Evolutionary conservation across 805 yeast genomes (phyloP), one percentile per base, ranked within the genome.

Genomic region (Debaryomyces prosopidis): DNA sequence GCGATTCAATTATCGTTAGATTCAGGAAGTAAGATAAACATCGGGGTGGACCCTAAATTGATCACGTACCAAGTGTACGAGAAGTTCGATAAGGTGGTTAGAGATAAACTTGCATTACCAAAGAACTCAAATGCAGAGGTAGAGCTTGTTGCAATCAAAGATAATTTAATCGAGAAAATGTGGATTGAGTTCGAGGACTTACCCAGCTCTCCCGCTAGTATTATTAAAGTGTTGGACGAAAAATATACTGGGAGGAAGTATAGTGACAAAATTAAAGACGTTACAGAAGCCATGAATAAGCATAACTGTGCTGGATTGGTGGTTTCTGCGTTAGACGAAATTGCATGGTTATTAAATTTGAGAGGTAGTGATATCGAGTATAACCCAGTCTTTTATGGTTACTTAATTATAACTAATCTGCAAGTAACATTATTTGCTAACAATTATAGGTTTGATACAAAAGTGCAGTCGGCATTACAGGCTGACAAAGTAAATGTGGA

Each of bases 151-250:
- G 67, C 82, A 0, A 65, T 77, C n/a, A 58, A 61, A 44, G 76
- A 71, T 12, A 92, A 92, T 61, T 72, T 94, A 53, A 70, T 94
- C 26, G 97, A 89, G 55, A 55, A 58, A 19, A 83, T 90, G 15
- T 90, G 96, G 96, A 68, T 69, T 5, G 55, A 70, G 9, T 82
- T 82, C 55, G 92, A 89, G 67, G 74, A 75, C 17, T 55, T 71
- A 6, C 97, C 97, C 18, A 58, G 54, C 4, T 23, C 55, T 9
- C 71, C 88, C 45, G 73, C 81, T 18, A 59, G 71, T 12, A 76
- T 74, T 37, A 71, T 91, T 39, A 62, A 74, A 28, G 61, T 72
- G 19, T 75, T 89, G 44, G 79, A 73, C 40, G 57, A 65, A 3
- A 69, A 80, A 49, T 85, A 62, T 60, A 69, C 87, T 5, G 99